Evolutionary conservation across 1,284 basidiomycete genomes (phyloP).

Genomic region (Neolentinus lepideus): DNA sequence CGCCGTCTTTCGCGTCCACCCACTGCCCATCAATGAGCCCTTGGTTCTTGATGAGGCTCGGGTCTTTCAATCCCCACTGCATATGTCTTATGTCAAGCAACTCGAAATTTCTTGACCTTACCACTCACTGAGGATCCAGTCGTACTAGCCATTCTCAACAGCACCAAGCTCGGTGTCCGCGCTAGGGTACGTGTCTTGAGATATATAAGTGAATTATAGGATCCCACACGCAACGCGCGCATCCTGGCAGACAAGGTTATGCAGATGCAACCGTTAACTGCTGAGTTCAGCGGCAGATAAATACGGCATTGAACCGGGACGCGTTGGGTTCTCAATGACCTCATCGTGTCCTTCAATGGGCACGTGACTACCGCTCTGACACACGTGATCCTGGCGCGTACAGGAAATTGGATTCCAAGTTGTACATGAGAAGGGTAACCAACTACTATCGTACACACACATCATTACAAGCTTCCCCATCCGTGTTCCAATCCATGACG

Average conservation of each 20-base stretch:
- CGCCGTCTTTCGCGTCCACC: constrained; percentile 69
- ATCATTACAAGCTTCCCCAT: not conserved
- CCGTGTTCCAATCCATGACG: not conserved
- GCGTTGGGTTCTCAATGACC: not conserved
- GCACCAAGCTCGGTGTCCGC: not conserved
- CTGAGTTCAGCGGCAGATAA: too few species aligned
- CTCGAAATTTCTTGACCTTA: not conserved
- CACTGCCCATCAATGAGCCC: constrained; percentile 79
- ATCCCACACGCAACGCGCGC: not conserved
- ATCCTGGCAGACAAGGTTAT: not conserved
- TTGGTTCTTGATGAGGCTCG: constrained; percentile 67
- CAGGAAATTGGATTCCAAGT: not conserved
- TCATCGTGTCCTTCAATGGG: not conserved
- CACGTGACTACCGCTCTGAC: not conserved
- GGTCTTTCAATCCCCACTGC: constrained; percentile 59
- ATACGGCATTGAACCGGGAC: too few species aligned
- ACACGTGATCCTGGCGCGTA: not conserved
- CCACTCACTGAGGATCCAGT: not conserved
- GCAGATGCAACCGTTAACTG: not conserved
- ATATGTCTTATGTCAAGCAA: too few species aligned
- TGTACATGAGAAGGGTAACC: not conserved
- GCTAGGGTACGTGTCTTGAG: not conserved
- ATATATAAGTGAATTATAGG: not conserved
- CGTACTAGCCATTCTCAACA: constrained; percentile 1
- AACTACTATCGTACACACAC: not conserved